phyloP scores from a whole-genome alignment of 768 basidiomycete genomes.

The Amanita rubescens region DNA sequence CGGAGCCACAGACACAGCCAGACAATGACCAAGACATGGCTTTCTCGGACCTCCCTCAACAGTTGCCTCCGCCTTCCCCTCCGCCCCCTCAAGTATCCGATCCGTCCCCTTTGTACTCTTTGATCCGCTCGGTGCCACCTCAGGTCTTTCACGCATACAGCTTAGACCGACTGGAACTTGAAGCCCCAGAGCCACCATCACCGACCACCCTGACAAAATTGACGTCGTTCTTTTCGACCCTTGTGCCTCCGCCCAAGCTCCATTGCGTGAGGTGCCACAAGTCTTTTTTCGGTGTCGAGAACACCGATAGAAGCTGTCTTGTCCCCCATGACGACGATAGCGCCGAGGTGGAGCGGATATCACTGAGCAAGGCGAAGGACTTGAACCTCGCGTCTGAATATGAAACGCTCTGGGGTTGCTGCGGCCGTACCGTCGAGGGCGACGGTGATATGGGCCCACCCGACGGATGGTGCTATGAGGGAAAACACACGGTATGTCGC shows the following conservation, averaged over 20 bases:
- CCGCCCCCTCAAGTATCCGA: slow-evolving; percentile 24
- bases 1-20: slow-evolving; percentile 6
- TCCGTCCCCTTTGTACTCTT: slow-evolving; percentile 35
- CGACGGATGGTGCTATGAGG: slow-evolving; percentile 85
- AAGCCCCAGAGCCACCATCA: slow-evolving; percentile 23
- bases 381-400: slow-evolving; percentile 25
- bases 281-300: slow-evolving; percentile 63
- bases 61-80: not conserved
- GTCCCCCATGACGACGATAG: slow-evolving; percentile 79
- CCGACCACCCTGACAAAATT: slow-evolving; percentile 36
- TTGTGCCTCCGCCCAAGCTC: slow-evolving; percentile 58
- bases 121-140: slow-evolving; percentile 55
- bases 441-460: slow-evolving; percentile 79
- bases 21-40: slow-evolving; percentile 1
- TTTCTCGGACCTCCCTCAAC: not conserved
- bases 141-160: slow-evolving; percentile 61
- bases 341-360: slow-evolving; percentile 59
- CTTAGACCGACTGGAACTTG: slow-evolving; percentile 42
- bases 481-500: slow-evolving; percentile 57
- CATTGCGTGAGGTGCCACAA: slow-evolving; percentile 77
- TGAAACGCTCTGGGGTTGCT: slow-evolving; percentile 66
- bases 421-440: slow-evolving; percentile 63
- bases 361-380: slow-evolving; percentile 13
- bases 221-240: slow-evolving; percentile 49
- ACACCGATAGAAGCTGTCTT: slow-evolving; percentile 60